A percentile compares a stretch with the other conserved stretches of the same genome.
phyloP scores from a whole-genome alignment of 192 early-diverging fungal genomes.

The Entomortierella beljakovae region DNA sequence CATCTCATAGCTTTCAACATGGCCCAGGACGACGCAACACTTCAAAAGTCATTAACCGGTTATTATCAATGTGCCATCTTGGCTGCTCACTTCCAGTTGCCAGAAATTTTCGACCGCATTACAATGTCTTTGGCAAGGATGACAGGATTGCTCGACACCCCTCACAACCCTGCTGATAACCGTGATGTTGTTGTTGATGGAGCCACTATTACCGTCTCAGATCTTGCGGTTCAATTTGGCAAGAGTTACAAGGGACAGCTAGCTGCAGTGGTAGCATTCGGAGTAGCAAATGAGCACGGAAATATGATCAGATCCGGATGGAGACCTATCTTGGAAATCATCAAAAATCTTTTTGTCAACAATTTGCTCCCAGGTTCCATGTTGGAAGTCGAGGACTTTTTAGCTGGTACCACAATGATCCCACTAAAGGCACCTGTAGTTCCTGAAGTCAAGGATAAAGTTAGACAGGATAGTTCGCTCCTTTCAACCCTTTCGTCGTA shows the following conservation, averaged over 20 bases:
- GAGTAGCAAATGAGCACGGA: constrained; percentile 73
- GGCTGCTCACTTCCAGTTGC: constrained; percentile 77
- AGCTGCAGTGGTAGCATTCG: constrained; percentile 90
- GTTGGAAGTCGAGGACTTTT: constrained; percentile 80
- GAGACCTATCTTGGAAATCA: constrained; percentile 76
- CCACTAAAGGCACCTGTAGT: constrained; percentile 62
- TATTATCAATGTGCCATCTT: constrained; percentile 80
- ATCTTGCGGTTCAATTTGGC: constrained; percentile 87
- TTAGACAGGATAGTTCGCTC: constrained; percentile 70
- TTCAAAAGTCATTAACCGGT: constrained; percentile 86
- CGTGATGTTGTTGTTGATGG: constrained; percentile 60
- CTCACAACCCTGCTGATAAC: constrained; percentile 62
- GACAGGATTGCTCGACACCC: constrained; percentile 74
- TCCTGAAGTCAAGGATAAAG: constrained; percentile 54
- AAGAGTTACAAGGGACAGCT: constrained; percentile 90
- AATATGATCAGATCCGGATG: constrained; percentile 76
- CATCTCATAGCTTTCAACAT: constrained; percentile 76
- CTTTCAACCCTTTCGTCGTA: constrained; percentile 84
- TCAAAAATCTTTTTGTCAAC: constrained; percentile 86
- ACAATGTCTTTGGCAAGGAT: constrained; percentile 78
- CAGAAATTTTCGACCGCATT: constrained; percentile 85
- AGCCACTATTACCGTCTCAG: constrained; percentile 66
- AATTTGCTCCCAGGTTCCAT: constrained; percentile 74
- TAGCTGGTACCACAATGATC: constrained; percentile 74
- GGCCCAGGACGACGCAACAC: constrained; percentile 78